Base-by-base conservation (phyloP, 805 yeast species). In the Yarrowia sp. region DNA sequence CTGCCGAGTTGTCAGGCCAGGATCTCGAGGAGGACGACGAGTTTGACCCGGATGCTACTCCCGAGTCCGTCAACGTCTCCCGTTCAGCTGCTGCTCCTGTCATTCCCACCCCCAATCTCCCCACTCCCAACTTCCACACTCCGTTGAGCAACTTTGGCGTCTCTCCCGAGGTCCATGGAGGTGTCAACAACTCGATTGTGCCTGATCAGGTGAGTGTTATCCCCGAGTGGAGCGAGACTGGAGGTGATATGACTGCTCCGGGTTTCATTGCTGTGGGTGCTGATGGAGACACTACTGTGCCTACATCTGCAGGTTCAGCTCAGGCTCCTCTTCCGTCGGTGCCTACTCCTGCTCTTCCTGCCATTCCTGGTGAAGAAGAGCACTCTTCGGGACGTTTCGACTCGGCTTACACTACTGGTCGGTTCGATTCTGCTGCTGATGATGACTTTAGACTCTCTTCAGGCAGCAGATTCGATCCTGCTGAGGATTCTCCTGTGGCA, bases 71-170 rank as follows among this genome's bases (percentile, higher is more conserved):
- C 35, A 51, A 51, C 13, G 58, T 51, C 33, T 51, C 58, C 4
- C 58, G 33, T 4, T 51, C 58, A 14, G 43, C 38, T 13, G 47
- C 41, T 11, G 61, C 47, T 31, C 47, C 45, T 11, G 61, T 39
- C 32, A 39, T 55, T 8, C 61, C 61, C 38, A 41, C 61, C 8
- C 61, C 61, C 38, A 18, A 28, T 10, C 61, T 55, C 9, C 61
- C 61, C 31, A 55, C 61, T 11, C 61, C 61, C 47, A 39, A 55
- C 61, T 55, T 55, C 61, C 47, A 55, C 47, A 39, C 61, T 4
- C 61, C 45, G 10, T 28, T 53, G 38, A 31, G 61, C 45, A 33
- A 51, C 36, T 51, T 51, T 39, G 60, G 44, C 2, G 44, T 28
- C 13, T 31, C 61, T n/a, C 36, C 47, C 0, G 39, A 31, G n/a